These are phyloP conservation scores for Mariannaea sp. DNA, from an alignment of 2,329 filamentous ascomycete species.

Conservation along the genomic window DNA sequence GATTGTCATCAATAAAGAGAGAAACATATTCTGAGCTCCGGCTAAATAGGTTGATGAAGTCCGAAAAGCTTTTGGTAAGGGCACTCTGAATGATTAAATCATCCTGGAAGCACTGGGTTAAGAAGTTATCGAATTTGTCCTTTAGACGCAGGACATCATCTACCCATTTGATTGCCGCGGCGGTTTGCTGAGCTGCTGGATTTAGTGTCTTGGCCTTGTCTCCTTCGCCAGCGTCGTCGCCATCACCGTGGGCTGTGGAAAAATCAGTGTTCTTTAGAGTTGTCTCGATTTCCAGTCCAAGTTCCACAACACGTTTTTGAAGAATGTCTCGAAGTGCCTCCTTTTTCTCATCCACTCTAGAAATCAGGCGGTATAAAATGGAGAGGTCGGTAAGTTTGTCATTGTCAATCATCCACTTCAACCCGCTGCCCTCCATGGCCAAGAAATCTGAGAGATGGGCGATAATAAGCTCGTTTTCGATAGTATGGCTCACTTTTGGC, in stretches of 20 bases:
- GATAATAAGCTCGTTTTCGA: conserved; percentile 80
- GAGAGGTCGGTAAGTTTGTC: conserved; percentile 77
- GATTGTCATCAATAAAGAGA: conserved; percentile 93
- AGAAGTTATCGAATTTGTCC: conserved; percentile 85
- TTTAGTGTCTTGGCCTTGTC: conserved; percentile 45
- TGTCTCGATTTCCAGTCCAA: conserved; percentile 84
- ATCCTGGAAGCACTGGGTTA: conserved; percentile 70
- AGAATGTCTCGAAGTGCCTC: conserved; percentile 70
- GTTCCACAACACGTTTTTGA: conserved; percentile 74
- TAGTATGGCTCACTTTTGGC: conserved; percentile 73
- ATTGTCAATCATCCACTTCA: conserved; percentile 90
- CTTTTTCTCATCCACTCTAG: conserved; percentile 77
- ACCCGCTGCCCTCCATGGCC: conserved; percentile 80
- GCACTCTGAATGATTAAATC: conserved; percentile 82
- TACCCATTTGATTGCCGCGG: conserved; percentile 91
- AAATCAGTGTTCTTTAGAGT: conserved; percentile 61
- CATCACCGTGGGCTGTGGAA: conserved; percentile 47
- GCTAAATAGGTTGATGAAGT: conserved; percentile 90
- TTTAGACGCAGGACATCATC: conserved; percentile 87
- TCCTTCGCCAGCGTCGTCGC: conserved; percentile 54
- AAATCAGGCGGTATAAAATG: conserved; percentile 81
- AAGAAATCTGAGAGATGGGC: conserved; percentile 81
- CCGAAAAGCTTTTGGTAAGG: conserved; percentile 83
- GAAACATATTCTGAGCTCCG: conserved; percentile 92
- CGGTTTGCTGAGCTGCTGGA: conserved; percentile 76